Evolutionary conservation across 2,329 filamentous ascomycete genomes (phyloP), one percentile per base, ranked within the genome.

Genomic region (Ustulina deusta): DNA sequence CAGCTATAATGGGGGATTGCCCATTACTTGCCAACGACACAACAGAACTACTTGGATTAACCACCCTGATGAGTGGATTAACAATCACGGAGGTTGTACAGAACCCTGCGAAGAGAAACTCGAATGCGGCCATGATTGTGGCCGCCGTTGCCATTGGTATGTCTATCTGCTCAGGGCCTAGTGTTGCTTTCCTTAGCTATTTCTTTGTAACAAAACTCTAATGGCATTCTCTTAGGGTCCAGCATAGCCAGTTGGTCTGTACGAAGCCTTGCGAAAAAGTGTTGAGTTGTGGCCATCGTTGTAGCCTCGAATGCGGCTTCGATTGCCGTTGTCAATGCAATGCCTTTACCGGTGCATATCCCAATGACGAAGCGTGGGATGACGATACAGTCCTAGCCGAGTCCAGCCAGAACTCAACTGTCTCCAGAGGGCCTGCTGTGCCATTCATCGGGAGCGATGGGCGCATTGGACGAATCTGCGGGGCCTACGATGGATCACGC

Each of bases 11-110:
- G 77, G 77, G n/a, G 78, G 81, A 2, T 73, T 95, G 0, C 91
- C 91, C 0, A 76, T 94, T 15, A 83, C 83, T 6, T 96, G 93
- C 74, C 74, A 80, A 6, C 86, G 84, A 0, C 92, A 95, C 74
- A 75, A 79, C 0, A 81, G 76, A 1, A 83, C 81, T 32, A 85
- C 81, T 0, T 80, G 83, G 52, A 84, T 93, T 34, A 78, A 81
- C 57, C 81, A 85, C 11, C 79, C 86, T 0, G 78, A 83, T 0
- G 84, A 88, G 20, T 93, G 88, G 86, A 66, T 77, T 0, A 61
- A 63, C 20, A 65, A 74, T 42, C 72, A 77, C 20, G 77, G 77
- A 34, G 77, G 77, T 0, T 79, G 77, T 46, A 55, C 66, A 15
- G 27, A 72, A 48, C 61, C 54, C 22, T 79, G 77, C 29, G 25